phyloP scores from a whole-genome alignment of 2,329 filamentous ascomycete genomes.

The Chaetomium sp. region DNA sequence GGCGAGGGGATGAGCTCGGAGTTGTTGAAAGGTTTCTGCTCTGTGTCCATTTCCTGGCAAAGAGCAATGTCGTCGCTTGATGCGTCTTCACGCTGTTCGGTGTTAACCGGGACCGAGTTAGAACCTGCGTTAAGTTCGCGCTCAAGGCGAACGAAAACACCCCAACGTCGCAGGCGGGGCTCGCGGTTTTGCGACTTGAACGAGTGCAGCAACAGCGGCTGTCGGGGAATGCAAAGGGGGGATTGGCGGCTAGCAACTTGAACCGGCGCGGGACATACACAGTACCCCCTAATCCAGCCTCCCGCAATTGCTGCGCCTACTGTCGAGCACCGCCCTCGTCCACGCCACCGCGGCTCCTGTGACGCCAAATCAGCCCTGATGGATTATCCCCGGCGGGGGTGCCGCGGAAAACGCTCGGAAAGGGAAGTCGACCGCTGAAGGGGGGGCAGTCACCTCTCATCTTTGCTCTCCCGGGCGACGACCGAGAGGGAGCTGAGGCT shows the following conservation, averaged over 20 bases:
- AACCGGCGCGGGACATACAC: neutral
- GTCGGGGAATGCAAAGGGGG: neutral
- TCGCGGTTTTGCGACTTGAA: neutral
- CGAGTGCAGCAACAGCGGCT: neutral
- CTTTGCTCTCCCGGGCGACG: neutral
- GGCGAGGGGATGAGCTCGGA: neutral
- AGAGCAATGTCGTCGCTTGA: neutral
- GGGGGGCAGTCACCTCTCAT: neutral
- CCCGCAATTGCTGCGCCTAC: neutral
- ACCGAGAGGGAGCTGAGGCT: conserved; percentile 1
- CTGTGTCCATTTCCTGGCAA: conserved; percentile 1
- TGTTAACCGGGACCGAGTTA: neutral
- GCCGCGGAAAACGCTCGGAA: neutral
- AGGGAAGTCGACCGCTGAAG: neutral
- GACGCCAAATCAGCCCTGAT: neutral
- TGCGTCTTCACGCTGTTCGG: neutral
- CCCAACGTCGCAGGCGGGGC: neutral
- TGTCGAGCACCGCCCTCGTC: neutral
- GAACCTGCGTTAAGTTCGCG: neutral
- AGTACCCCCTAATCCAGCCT: neutral
- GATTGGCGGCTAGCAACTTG: neutral
- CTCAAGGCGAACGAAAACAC: neutral
- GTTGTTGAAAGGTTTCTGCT: neutral
- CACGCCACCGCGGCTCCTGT: neutral
- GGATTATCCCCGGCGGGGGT: neutral